These are phyloP conservation scores for Prunus campanulata DNA, from an alignment of 306 rosid species.

Conservation along the genomic window DNA sequence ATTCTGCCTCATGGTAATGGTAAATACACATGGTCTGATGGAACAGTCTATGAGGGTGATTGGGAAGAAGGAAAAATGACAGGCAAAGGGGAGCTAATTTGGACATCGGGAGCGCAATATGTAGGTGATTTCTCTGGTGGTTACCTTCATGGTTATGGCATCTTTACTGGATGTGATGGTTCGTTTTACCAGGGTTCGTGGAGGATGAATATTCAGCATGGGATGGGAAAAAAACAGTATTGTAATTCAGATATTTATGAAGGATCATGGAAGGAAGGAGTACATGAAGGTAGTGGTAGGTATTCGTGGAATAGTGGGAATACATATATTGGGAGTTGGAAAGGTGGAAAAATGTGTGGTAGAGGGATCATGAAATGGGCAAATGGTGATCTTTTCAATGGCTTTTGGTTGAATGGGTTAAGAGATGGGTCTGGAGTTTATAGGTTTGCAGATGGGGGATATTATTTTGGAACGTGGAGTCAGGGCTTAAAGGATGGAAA, in stretches of 20 bases:
- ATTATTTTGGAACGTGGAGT: slow-evolving; percentile 88
- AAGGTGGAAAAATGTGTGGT: slow-evolving; percentile 71
- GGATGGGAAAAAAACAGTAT: slow-evolving; percentile 68
- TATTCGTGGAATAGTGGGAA: slow-evolving; percentile 75
- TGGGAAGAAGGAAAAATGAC: slow-evolving; percentile 85
- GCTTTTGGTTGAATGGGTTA: slow-evolving; percentile 73
- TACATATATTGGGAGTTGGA: slow-evolving; percentile 77
- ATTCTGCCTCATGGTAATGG: slow-evolving; percentile 76
- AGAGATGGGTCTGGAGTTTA: slow-evolving; percentile 82
- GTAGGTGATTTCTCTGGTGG: slow-evolving; percentile 90
- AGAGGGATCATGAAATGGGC: slow-evolving; percentile 93
- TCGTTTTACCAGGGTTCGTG: slow-evolving; percentile 66
- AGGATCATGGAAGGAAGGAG: slow-evolving; percentile 95
- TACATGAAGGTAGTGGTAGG: slow-evolving; percentile 74
- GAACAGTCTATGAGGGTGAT: slow-evolving; percentile 79
- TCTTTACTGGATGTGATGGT: slow-evolving; percentile 42
- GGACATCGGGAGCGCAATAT: slow-evolving; percentile 74
- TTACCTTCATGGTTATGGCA: slow-evolving; percentile 81
- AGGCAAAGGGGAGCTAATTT: slow-evolving; percentile 65
- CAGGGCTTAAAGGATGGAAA: slow-evolving; percentile 86
- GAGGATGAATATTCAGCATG: slow-evolving; percentile 89
- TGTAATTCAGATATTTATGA: slow-evolving; percentile 69
- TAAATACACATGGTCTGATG: slow-evolving; percentile 76
- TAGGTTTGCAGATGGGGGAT: slow-evolving; percentile 70
- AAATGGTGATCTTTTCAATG: slow-evolving; percentile 75